phyloP scores from a whole-genome alignment of 1,139 yeast species.

The Yamadazyma taylorii region DNA sequence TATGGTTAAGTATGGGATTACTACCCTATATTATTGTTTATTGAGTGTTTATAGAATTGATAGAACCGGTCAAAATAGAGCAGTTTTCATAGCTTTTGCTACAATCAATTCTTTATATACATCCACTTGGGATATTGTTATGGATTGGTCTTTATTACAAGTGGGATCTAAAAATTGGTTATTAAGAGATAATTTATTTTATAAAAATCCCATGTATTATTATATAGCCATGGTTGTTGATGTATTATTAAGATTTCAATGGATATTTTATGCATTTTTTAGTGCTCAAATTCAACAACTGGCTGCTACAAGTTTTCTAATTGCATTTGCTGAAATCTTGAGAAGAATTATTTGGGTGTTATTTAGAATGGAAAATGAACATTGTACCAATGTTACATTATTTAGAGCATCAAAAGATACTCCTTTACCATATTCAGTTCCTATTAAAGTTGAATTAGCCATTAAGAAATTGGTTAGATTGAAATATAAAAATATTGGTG shows the following conservation, averaged over 20 bases:
- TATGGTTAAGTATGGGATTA: conserved; percentile 69
- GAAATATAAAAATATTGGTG: conserved; percentile 21
- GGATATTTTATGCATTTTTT: conserved; percentile 83
- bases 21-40: conserved; percentile 69
- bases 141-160: conserved; percentile 95
- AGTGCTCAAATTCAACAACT: conserved; percentile 80
- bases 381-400: conserved; percentile 80
- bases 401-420: conserved; percentile 86
- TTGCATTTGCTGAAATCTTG: conserved; percentile 77
- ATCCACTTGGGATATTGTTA: conserved; percentile 82
- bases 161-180: conserved; percentile 55
- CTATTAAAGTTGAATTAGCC: conserved; percentile 37
- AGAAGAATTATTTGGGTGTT: conserved; percentile 87
- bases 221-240: conserved; percentile 74
- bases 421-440: conserved; percentile 73
- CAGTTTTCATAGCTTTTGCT: conserved; percentile 72
- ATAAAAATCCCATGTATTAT: conserved; percentile 57
- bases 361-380: conserved; percentile 95
- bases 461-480: conserved; percentile 40
- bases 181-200: conserved; percentile 72
- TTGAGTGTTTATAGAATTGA: conserved; percentile 79
- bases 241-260: conserved; percentile 76
- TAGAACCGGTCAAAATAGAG: conserved; percentile 41
- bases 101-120: conserved; percentile 68
- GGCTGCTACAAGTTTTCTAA: conserved; percentile 82